Conservation (phyloP, 352 stramenopile genomes). For the Globisporangium cystogenes region DNA sequence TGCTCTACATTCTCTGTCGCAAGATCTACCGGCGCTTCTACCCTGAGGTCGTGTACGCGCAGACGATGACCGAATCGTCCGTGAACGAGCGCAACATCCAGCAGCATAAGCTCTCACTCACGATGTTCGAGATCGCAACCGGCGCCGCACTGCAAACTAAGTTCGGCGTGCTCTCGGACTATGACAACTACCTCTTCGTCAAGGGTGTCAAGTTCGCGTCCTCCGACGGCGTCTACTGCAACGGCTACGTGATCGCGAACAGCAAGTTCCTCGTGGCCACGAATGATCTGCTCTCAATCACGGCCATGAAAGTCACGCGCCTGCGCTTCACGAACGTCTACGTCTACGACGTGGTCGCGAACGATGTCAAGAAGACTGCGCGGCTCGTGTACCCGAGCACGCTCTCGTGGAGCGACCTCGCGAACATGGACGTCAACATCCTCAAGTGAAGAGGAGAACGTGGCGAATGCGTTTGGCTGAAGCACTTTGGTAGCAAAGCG, state of each 20-base stretch:
- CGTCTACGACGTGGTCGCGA: not conserved
- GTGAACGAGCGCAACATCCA: not conserved
- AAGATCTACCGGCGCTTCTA: not conserved
- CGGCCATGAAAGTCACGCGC: not conserved
- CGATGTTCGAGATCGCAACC: not conserved
- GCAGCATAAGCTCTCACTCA: not conserved
- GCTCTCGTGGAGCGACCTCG: not conserved
- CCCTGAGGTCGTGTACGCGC: not conserved
- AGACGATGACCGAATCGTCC: not conserved
- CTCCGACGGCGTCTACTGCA: slow-evolving; percentile 53
- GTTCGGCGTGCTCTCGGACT: slow-evolving; percentile 36
- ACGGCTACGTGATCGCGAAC: slow-evolving; percentile 33
- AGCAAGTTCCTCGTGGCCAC: not conserved
- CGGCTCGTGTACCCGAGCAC: not conserved
- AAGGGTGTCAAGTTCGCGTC: slow-evolving; percentile 26
- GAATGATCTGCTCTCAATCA: not conserved
- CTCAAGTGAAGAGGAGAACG: not conserved
- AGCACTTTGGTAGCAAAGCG: too few species aligned
- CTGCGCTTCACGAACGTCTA: not conserved
- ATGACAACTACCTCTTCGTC: slow-evolving; percentile 39
- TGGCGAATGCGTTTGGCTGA: too few species aligned
- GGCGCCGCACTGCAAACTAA: not conserved
- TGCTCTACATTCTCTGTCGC: not conserved
- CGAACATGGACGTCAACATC: not conserved
- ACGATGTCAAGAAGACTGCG: not conserved